These are phyloP conservation scores for Termitomyces bulborhizus DNA, from an alignment of 768 basidiomycete species.

Conservation along the genomic window DNA sequence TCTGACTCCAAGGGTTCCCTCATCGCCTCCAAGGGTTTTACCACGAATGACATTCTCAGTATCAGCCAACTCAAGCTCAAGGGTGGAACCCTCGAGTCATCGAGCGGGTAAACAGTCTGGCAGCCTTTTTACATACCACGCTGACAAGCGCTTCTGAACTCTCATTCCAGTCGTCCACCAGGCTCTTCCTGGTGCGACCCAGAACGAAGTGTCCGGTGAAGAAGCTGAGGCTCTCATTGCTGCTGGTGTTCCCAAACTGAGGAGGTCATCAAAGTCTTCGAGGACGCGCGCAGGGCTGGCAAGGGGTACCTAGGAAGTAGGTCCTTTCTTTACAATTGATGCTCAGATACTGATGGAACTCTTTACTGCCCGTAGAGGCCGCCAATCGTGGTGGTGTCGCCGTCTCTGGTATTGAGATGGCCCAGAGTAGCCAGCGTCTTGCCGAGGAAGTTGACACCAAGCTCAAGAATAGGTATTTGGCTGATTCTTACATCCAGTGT, in stretches of 20 bases:
- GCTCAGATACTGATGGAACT: not conserved
- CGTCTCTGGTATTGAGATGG: conserved; percentile 75
- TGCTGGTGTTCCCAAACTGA: conserved; percentile 62
- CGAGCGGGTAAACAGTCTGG: conserved; percentile 22
- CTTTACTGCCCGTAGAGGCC: conserved; percentile 26
- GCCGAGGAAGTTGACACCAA: conserved; percentile 59
- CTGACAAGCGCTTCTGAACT: conserved; percentile 62
- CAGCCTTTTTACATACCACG: conserved; percentile 42
- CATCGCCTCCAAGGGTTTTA: conserved; percentile 53
- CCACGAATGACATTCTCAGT: conserved; percentile 45
- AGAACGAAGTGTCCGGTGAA: conserved; percentile 63
- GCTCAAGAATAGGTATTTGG: conserved; percentile 56
- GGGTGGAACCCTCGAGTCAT: conserved; percentile 39
- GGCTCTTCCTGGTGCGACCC: conserved; percentile 63
- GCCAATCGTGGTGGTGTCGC: conserved; percentile 73
- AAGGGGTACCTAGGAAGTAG: conserved; percentile 66
- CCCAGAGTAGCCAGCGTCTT: conserved; percentile 66
- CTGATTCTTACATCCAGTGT: conserved; percentile 53
- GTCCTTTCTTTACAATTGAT: conserved; percentile 10
- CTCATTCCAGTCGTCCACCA: conserved; percentile 57
- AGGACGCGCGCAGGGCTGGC: conserved; percentile 48
- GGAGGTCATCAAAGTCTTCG: conserved; percentile 70
- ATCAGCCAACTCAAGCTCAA: conserved; percentile 50
- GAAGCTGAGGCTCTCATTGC: conserved; percentile 67
- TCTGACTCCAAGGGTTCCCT: conserved; percentile 73